Conservation (phyloP, 768 basidiomycete species). For the Sistotremastrum suecicum region DNA sequence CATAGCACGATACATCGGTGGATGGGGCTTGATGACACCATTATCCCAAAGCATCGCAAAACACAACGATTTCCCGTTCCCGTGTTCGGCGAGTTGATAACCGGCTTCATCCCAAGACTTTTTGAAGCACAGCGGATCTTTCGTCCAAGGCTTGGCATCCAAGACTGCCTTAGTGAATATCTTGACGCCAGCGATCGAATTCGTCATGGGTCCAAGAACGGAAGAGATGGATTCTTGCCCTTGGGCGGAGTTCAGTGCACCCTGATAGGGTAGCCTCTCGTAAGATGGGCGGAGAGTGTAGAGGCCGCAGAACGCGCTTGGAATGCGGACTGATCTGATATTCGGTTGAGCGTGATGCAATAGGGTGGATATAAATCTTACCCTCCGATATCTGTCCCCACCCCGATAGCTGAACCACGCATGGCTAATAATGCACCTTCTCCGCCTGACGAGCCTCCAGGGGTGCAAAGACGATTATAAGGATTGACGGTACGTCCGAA, state of each 20-base stretch:
- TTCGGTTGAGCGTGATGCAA: background rate
- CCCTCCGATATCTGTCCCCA: slow-evolving; percentile 55
- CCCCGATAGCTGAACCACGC: slow-evolving; percentile 43
- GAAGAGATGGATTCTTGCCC: slow-evolving; percentile 47
- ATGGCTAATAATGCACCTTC: slow-evolving; percentile 51
- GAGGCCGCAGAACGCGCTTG: slow-evolving; percentile 39
- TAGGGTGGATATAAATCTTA: slow-evolving; percentile 11
- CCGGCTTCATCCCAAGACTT: slow-evolving; percentile 23
- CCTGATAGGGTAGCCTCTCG: slow-evolving; percentile 39
- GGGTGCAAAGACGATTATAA: slow-evolving; percentile 26
- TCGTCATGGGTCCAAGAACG: slow-evolving; percentile 43
- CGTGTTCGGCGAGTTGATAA: slow-evolving; percentile 33
- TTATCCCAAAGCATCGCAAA: slow-evolving; percentile 35
- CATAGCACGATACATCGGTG: slow-evolving; percentile 40
- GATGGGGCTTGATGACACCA: slow-evolving; percentile 31
- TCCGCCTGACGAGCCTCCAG: slow-evolving; percentile 53
- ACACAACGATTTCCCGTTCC: slow-evolving; percentile 28
- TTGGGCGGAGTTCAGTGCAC: slow-evolving; percentile 11
- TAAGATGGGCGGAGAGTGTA: slow-evolving; percentile 47
- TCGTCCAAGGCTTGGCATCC: slow-evolving; percentile 36
- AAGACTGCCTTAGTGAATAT: slow-evolving; percentile 39
- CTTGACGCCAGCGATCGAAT: slow-evolving; percentile 32
- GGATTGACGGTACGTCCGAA: slow-evolving; percentile 53
- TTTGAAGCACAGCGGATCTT: slow-evolving; percentile 35
- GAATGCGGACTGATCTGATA: slow-evolving; percentile 39